Evolutionary conservation across 1,139 yeast genomes (phyloP).

Genomic region (Dujonia santamariae): DNA sequence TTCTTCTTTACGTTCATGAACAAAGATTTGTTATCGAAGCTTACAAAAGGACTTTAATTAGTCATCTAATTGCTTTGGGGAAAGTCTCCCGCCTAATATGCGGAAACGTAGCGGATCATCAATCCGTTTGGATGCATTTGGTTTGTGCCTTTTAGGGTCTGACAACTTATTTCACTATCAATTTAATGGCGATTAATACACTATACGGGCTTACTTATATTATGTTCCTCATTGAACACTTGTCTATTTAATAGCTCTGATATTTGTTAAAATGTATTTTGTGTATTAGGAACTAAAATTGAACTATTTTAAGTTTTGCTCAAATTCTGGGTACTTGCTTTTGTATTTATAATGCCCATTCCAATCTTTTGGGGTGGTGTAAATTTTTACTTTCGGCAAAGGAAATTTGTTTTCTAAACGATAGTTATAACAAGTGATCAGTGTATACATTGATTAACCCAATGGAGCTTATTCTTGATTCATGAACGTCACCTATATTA

Average conservation of each 20-base stretch:
- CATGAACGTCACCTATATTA: conserved; percentile 49
- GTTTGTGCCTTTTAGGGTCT: background rate
- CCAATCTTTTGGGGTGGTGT: conserved; percentile 1
- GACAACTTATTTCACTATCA: background rate
- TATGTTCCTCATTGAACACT: conserved; percentile 9
- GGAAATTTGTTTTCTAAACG: conserved; percentile 60
- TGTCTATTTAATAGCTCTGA: conserved; percentile 2
- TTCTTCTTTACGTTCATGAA: conserved; percentile 50
- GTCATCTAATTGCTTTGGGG: conserved; percentile 70
- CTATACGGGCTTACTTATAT: background rate
- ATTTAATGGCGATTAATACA: background rate
- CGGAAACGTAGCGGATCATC: conserved; percentile 57
- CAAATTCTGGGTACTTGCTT: too few relatives aligned
- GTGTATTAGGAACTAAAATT: too few relatives aligned
- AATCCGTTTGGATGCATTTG: conserved; percentile 22
- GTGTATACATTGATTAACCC: conserved; percentile 50
- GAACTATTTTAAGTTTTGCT: too few relatives aligned
- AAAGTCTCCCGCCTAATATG: conserved; percentile 87
- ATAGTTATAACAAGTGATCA: conserved; percentile 76
- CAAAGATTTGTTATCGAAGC: conserved; percentile 89
- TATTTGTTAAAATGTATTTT: too few relatives aligned
- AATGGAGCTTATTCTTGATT: conserved; percentile 88
- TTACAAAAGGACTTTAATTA: conserved; percentile 46
- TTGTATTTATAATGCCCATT: conserved; percentile 2
- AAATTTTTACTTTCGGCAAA: conserved; percentile 48